Percentiles rank a stretch among this genome's conserved stretches.
Conservation (phyloP, 169 alveolate genomes). For the Plasmodium gonderi region DNA sequence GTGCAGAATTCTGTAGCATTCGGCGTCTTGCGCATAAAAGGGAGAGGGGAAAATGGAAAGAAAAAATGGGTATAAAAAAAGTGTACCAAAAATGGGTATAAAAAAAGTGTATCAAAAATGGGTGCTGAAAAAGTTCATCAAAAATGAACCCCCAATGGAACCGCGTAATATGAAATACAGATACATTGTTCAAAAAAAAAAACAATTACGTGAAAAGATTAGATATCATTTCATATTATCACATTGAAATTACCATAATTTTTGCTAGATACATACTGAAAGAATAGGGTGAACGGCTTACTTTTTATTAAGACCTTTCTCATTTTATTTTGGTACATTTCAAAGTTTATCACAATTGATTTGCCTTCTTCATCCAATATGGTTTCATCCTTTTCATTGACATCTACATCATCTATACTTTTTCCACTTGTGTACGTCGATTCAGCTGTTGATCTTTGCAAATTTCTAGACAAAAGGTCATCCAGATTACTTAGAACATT, state of each 20-base stretch:
- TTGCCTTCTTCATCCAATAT: not conserved
- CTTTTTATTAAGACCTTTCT: slow-evolving; percentile 37
- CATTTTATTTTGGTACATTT: slow-evolving; percentile 29
- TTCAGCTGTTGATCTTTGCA: not conserved
- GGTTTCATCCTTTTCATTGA: not conserved
- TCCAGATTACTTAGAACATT: slow-evolving; percentile 17
- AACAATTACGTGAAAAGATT: not conserved
- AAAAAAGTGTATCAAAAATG: too few species aligned
- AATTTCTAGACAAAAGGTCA: not conserved
- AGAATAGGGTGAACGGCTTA: slow-evolving; percentile 54
- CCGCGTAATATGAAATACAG: too few species aligned
- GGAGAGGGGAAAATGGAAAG: not conserved
- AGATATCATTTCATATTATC: not conserved
- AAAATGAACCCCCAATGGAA: too few species aligned
- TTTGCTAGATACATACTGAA: slow-evolving; percentile 38
- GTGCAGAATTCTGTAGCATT: slow-evolving; percentile 57
- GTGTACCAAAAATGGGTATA: too few species aligned
- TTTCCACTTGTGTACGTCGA: not conserved
- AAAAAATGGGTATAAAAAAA: not conserved
- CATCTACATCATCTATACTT: not conserved
- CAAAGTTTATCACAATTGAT: not conserved
- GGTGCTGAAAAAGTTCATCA: too few species aligned
- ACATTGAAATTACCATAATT: slow-evolving; percentile 22
- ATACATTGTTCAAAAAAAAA: too few species aligned
- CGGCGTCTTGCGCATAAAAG: not conserved